Conservation (phyloP, 306 rosid genomes). For the Vachellia pachyceras region DNA sequence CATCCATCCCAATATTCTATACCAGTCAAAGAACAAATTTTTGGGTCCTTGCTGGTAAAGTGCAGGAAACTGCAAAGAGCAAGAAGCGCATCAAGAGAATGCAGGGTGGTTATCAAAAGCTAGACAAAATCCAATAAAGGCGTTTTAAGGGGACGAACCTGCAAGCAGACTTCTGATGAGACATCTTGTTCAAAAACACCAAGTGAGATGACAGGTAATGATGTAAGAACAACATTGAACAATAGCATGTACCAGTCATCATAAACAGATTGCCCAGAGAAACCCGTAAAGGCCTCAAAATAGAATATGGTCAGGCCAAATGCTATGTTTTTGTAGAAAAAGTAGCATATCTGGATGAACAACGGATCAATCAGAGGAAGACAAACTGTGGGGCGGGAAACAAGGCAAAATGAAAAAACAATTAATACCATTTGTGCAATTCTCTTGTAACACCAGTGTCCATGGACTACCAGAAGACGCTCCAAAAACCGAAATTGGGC, state of each 20-base stretch:
- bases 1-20: conserved; percentile 95
- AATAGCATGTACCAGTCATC: conserved; percentile 97
- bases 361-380: conserved; percentile 31
- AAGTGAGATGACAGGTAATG: conserved; percentile 97
- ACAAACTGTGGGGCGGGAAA: neutral
- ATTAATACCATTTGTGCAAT: conserved; percentile 93
- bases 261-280: conserved; percentile 94
- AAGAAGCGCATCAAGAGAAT: conserved; percentile 26
- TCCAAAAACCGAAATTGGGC: conserved; percentile 94
- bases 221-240: conserved; percentile 92
- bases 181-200: conserved; percentile 99
- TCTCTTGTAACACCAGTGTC: conserved; percentile 99
- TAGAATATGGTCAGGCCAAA: conserved; percentile 97
- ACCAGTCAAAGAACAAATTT: conserved; percentile 95
- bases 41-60: conserved; percentile 94
- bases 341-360: conserved; percentile 88
- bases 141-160: conserved; percentile 61
- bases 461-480: conserved; percentile 98
- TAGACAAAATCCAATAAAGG: conserved; percentile 24
- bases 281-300: conserved; percentile 92
- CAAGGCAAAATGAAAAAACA: conserved; percentile 11
- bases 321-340: conserved; percentile 98
- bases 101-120: conserved; percentile 33
- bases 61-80: conserved; percentile 83
- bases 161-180: conserved; percentile 92